Conservation (phyloP, 208 protist species). For the Acanthamoeba castellanii region DNA sequence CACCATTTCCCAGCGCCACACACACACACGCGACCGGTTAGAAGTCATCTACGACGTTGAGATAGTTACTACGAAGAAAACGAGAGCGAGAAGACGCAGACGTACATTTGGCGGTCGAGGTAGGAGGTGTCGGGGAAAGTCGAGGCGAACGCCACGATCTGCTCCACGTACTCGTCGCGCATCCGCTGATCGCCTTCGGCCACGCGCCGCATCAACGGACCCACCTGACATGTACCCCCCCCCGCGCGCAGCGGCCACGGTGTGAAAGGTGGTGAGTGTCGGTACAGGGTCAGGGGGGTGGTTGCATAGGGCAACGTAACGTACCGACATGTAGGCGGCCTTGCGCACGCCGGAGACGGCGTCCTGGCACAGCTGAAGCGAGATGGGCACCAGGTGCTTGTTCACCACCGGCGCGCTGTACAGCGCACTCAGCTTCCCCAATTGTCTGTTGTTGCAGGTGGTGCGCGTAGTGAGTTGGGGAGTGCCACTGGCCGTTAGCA, state of each 20-base stretch:
- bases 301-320: too few relatives aligned
- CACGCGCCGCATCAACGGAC: slow-evolving; percentile 47
- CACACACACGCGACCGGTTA: neutral
- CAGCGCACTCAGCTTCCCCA: slow-evolving; percentile 51
- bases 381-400: slow-evolving; percentile 59
- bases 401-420: slow-evolving; percentile 29
- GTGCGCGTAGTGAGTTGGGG: too few relatives aligned
- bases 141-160: slow-evolving; percentile 53
- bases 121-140: slow-evolving; percentile 55
- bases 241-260: too few relatives aligned
- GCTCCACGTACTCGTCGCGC: slow-evolving; percentile 50
- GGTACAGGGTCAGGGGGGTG: too few relatives aligned
- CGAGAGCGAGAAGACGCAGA: neutral
- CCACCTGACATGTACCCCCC: too few relatives aligned
- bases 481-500: too few relatives aligned
- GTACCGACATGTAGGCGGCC: slow-evolving; percentile 60
- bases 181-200: slow-evolving; percentile 35
- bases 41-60: neutral
- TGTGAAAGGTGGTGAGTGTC: too few relatives aligned
- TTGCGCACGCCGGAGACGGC: slow-evolving; percentile 33
- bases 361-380: slow-evolving; percentile 59
- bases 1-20: neutral
- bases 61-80: neutral
- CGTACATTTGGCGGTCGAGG: slow-evolving; percentile 59
- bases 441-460: too few relatives aligned